phyloP scores from a whole-genome alignment of 352 stramenopile species.

The Pythium sukuiense region DNA sequence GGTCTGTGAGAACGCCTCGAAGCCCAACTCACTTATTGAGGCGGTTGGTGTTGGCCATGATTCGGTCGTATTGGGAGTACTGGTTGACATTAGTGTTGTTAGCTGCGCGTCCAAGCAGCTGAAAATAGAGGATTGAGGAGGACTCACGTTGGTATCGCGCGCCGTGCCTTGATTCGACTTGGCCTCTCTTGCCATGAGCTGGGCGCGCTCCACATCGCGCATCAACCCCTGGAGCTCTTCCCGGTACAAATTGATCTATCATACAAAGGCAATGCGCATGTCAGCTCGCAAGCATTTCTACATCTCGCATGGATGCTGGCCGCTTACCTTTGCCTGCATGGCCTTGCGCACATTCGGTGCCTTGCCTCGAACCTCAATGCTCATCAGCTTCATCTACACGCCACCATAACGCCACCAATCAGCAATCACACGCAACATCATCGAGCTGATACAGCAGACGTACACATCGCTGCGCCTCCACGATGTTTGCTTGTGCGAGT shows the following conservation, averaged over 20 bases:
- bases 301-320: background rate
- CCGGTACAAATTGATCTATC: constrained; percentile 26
- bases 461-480: constrained; percentile 76
- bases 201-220: constrained; percentile 67
- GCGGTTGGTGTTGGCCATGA: constrained; percentile 66
- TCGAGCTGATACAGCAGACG: constrained; percentile 5
- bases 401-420: background rate
- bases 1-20: too few species aligned
- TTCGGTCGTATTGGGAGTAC: constrained; percentile 68
- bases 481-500: constrained; percentile 56
- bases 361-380: constrained; percentile 67
- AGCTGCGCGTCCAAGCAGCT: too few species aligned
- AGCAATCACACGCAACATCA: background rate
- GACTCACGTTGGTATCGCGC: constrained; percentile 33
- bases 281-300: background rate
- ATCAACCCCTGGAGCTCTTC: constrained; percentile 69
- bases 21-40: constrained; percentile 41
- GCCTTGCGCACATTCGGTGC: constrained; percentile 56
- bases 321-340: constrained; percentile 66
- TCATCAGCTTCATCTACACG: constrained; percentile 77
- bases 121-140: background rate
- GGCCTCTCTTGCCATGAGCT: constrained; percentile 60
- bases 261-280: background rate
- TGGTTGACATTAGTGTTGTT: constrained; percentile 10
- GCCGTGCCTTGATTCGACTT: constrained; percentile 32